Percentiles rank a stretch among this genome's conserved stretches.
Conservation (phyloP, 192 early-diverging fungal genomes). For the Funneliformis mosseae region DNA sequence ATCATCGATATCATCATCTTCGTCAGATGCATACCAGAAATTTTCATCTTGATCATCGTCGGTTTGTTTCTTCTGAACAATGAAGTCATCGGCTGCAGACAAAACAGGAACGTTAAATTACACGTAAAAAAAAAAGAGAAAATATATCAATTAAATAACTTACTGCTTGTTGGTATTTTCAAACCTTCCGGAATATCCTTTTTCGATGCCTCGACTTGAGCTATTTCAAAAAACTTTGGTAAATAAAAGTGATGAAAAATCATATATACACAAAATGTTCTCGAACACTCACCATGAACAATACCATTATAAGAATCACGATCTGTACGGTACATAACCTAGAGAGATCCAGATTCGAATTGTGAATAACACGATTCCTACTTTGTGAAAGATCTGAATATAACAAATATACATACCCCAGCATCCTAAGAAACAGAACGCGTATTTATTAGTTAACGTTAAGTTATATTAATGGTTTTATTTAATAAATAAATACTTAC, state of each 20-base stretch:
- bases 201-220: constrained; percentile 52
- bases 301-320: constrained; percentile 40
- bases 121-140: background rate
- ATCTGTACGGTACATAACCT: constrained; percentile 53
- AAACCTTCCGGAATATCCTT: constrained; percentile 52
- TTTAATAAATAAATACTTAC: constrained; percentile 12
- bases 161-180: constrained; percentile 48
- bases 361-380: background rate
- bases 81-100: constrained; percentile 36
- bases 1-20: constrained; percentile 42
- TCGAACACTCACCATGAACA: constrained; percentile 41
- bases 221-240: constrained; percentile 26
- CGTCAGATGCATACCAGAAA: constrained; percentile 38
- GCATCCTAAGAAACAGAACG: constrained; percentile 40
- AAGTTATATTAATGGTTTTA: background rate
- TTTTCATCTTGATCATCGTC: constrained; percentile 45
- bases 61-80: constrained; percentile 37
- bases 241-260: background rate
- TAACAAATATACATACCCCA: constrained; percentile 40
- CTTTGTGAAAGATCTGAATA: background rate
- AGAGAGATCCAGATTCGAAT: background rate
- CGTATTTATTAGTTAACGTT: background rate
- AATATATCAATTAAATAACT: constrained; percentile 37
- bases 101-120: background rate
- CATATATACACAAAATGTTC: background rate